Evolutionary conservation across 140 eudicot genomes (phyloP), one percentile per base, ranked within the genome.

Genomic region (Stevia rebaudiana): DNA sequence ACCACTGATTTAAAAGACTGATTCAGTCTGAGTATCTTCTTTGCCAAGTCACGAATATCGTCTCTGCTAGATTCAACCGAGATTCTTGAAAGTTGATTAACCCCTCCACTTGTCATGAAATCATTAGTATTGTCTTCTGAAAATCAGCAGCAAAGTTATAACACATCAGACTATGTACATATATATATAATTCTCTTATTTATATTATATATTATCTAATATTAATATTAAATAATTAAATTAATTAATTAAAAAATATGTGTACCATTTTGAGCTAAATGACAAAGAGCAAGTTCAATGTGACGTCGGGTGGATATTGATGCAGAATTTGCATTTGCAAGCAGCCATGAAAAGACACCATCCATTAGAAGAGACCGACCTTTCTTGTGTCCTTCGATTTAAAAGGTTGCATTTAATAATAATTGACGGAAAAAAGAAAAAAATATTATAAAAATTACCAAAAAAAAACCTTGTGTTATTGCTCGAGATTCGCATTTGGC

Each of bases 261-360:
- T 59, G 23, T 75, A 90, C 98, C 96, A 31, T 91, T 91, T 83
- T 91, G 98, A 47, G 98, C 98, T 73, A 91, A 75, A 76, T 87
- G 98, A 76, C 98, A 91, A 52, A 91, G 83, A 62, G 98, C 95
- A 52, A 91, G 98, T 68, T 91, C 98, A 53, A 91, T 70, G 81
- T 91, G 98, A 65, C 98, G 98, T n/a, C 87, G 69, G 19, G 89
- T 79, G 16, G 95, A 81, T 72, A 79, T 40, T 53, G 95, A 79
- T 53, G 87, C 36, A 25, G 76, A 77, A 63, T 78, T 84, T 17
- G 86, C 74, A 82, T 88, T 91, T 76, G 87, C 71, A 42, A 88
- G 80, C 82, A 91, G 67, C 98, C 98, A 91, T 18, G 82, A 24
- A 55, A 91, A 79, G 8, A 81, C 96, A 48, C 82, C 85, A 70